Evolutionary conservation across 2,329 filamentous ascomycete species (phyloP), one percentile per base, ranked within the genome.

Genomic region (Amauroascus niger): DNA sequence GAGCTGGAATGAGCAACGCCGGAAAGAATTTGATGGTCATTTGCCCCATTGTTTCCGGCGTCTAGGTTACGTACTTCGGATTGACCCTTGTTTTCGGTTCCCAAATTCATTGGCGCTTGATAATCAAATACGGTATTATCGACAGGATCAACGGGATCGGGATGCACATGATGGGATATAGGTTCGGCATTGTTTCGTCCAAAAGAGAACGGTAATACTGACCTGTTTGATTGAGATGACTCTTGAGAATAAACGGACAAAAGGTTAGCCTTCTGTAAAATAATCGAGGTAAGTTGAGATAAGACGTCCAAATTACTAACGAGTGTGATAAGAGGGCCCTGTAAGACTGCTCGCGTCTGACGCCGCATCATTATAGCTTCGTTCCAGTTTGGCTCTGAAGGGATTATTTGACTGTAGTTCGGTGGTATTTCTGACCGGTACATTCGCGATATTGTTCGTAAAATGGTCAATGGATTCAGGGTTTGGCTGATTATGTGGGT

Each of bases 361-460:
- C 3, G 16, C 35, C n/a, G 13, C 20, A 45, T 37, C 40, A 35
- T 16, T 35, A 24, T 45, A 26, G 26, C 16, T 37, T 5, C n/a
- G 39, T 26, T 53, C 43, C 14, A 53, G 7, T 20, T 41, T 47
- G n/a, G 51, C 33, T 41, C 22, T 41, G 20, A 54, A 54, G 26
- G 52, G 52, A 49, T 54, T 54, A 33, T 54, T 54, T 28, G 52
- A 54, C 35, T 53, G 51, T 13, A 53, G 24, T 26, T 53, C 39
- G 18, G 45, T 37, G 9, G 39, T 45, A 28, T 37, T 41, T 5
- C 28, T 39, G 37, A 40, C 28, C 20, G 49, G 37, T 8, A 26
- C 14, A 37, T 35, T 18, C 7, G 28, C 9, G 7, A n/a, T 11
- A 45, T 26, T 52, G 20, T 20, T 37, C n/a, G 14, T 16, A 45